A percentile compares a stretch with the other conserved stretches of the same genome.
Conservation (phyloP, 352 stramenopile genomes). For the Phytophthora fragariae region DNA sequence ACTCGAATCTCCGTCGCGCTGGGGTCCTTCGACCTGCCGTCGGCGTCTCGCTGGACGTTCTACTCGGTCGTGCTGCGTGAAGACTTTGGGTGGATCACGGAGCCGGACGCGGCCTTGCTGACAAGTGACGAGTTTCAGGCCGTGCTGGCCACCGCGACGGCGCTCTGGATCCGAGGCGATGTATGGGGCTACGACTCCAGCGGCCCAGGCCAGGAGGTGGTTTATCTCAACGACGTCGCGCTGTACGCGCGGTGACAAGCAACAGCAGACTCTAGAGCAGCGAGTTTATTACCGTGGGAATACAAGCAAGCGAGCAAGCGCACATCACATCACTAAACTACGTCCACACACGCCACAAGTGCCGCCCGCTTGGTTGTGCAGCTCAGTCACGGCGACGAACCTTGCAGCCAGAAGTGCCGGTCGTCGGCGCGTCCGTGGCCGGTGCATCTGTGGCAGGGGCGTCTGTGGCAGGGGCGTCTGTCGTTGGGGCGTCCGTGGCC, state of each 20-base stretch:
- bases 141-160: slow-evolving; percentile 41
- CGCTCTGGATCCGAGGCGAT: slow-evolving; percentile 73
- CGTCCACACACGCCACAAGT: slow-evolving; percentile 12
- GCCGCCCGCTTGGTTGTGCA: neutral
- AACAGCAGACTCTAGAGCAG: slow-evolving; percentile 19
- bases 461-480: neutral
- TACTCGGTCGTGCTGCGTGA: slow-evolving; percentile 75
- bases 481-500: neutral
- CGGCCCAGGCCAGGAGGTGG: slow-evolving; percentile 67
- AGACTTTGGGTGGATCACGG: slow-evolving; percentile 80
- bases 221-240: slow-evolving; percentile 76
- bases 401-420: slow-evolving; percentile 40
- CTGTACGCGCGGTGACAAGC: slow-evolving; percentile 47
- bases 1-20: slow-evolving; percentile 59
- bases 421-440: slow-evolving; percentile 29
- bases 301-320: neutral
- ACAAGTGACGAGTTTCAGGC: slow-evolving; percentile 39
- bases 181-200: slow-evolving; percentile 59
- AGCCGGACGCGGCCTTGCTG: slow-evolving; percentile 50
- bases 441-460: neutral
- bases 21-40: slow-evolving; percentile 60
- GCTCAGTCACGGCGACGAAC: slow-evolving; percentile 40
- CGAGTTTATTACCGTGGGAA: slow-evolving; percentile 21
- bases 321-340: slow-evolving; percentile 25
- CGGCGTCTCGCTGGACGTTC: slow-evolving; percentile 53